These are phyloP conservation scores for Populus davidiana DNA, from an alignment of 345 rosid genomes.

Conservation along the genomic window DNA sequence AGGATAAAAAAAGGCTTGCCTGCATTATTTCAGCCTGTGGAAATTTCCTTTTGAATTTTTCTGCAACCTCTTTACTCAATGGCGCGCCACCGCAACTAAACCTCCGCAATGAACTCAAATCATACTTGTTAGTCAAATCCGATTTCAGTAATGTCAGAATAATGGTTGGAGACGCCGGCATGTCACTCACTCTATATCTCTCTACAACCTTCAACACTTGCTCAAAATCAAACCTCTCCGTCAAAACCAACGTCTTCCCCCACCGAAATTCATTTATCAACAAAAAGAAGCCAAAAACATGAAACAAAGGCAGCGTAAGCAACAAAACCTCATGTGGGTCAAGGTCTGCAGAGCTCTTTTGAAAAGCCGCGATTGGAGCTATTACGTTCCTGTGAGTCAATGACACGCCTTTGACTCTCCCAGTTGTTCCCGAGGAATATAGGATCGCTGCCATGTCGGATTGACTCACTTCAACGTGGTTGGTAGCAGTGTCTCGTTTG, in stretches of 20 bases:
- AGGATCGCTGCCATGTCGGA: slow-evolving; percentile 68
- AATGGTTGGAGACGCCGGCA: slow-evolving; percentile 83
- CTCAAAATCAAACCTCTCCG: slow-evolving; percentile 44
- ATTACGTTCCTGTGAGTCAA: slow-evolving; percentile 68
- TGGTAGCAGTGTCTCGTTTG: not conserved
- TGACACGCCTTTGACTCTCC: slow-evolving; percentile 62
- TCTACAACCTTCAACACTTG: slow-evolving; percentile 40
- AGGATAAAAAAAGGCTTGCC: slow-evolving; percentile 29
- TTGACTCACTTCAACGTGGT: slow-evolving; percentile 39
- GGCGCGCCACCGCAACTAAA: slow-evolving; percentile 82
- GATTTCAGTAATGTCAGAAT: slow-evolving; percentile 61
- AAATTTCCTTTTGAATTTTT: slow-evolving; percentile 61
- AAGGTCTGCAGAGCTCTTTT: slow-evolving; percentile 10
- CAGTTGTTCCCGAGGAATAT: slow-evolving; percentile 83
- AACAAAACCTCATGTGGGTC: slow-evolving; percentile 44
- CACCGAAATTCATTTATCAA: slow-evolving; percentile 28
- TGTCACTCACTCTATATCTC: slow-evolving; percentile 50
- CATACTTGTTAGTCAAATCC: slow-evolving; percentile 58
- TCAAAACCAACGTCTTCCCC: slow-evolving; percentile 45
- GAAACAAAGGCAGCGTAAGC: slow-evolving; percentile 46
- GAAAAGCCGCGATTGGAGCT: slow-evolving; percentile 47
- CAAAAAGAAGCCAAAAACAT: slow-evolving; percentile 45
- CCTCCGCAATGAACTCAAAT: slow-evolving; percentile 53
- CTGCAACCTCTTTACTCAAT: slow-evolving; percentile 61
- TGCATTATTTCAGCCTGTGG: slow-evolving; percentile 59